These are phyloP conservation scores for Plasmopara muralis DNA, from an alignment of 352 stramenopile genomes.

Conservation along the genomic window DNA sequence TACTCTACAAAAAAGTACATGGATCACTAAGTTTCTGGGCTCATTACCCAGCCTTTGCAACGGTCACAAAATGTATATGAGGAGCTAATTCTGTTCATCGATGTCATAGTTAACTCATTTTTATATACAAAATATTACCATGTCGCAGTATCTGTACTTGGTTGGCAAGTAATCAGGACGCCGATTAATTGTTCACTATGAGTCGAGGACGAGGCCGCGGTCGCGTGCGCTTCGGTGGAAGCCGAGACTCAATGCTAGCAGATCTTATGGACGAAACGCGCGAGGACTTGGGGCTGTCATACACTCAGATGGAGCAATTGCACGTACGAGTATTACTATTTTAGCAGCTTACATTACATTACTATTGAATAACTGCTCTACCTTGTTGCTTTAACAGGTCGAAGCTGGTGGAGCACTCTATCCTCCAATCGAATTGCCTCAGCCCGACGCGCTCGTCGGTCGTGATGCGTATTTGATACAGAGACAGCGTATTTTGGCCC, in stretches of 20 bases:
- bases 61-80: background rate
- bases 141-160: too few species aligned
- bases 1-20: too few species aligned
- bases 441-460: constrained; percentile 49
- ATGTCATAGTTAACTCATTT: too few species aligned
- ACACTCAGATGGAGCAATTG: constrained; percentile 64
- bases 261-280: constrained; percentile 69
- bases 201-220: constrained; percentile 56
- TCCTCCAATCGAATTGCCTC: constrained; percentile 52
- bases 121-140: too few species aligned
- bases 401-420: constrained; percentile 47
- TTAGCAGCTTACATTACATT: background rate
- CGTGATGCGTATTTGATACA: constrained; percentile 63
- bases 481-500: constrained; percentile 51
- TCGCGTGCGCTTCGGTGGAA: constrained; percentile 67
- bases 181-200: constrained; percentile 20
- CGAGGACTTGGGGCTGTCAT: constrained; percentile 58
- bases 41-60: too few species aligned
- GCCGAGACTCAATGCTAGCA: constrained; percentile 52
- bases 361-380: background rate
- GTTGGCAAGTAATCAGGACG: background rate
- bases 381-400: constrained; percentile 18
- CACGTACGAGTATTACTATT: constrained; percentile 30
- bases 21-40: too few species aligned
- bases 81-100: background rate